Conservation (phyloP, 345 rosid genomes). For the Sapria himalayana region DNA sequence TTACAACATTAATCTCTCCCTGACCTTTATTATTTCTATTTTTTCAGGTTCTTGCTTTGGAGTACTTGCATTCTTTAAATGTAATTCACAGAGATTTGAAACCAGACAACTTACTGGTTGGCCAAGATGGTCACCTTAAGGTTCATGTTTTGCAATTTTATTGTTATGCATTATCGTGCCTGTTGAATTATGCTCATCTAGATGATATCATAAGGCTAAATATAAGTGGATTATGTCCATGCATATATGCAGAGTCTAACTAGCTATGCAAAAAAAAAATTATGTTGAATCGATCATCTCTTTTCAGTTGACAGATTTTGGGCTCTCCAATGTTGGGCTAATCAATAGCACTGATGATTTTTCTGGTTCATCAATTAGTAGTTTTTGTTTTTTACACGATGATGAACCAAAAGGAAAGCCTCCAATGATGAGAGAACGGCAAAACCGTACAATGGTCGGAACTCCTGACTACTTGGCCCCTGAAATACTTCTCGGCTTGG, state of each 20-base stretch:
- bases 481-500: slow-evolving; percentile 97
- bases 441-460: slow-evolving; percentile 64
- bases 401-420: slow-evolving; percentile 26
- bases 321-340: slow-evolving; percentile 93
- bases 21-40: too few species aligned
- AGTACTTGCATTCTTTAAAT: slow-evolving; percentile 81
- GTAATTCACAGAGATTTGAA: slow-evolving; percentile 92
- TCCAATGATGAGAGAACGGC: slow-evolving; percentile 29
- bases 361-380: slow-evolving; percentile 44
- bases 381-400: slow-evolving; percentile 29
- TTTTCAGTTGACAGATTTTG: slow-evolving; percentile 95
- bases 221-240: too few species aligned
- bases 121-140: slow-evolving; percentile 98
- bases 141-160: slow-evolving; percentile 19
- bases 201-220: too few species aligned
- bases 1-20: too few species aligned
- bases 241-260: too few species aligned
- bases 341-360: slow-evolving; percentile 92
- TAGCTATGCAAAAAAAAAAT: too few species aligned
- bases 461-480: slow-evolving; percentile 99
- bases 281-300: slow-evolving; percentile 15
- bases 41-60: slow-evolving; percentile 91
- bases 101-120: slow-evolving; percentile 93
- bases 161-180: neutral
- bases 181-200: too few species aligned